Percentiles rank a stretch among this genome's conserved stretches.
Conservation (phyloP, 345 rosid genomes). For the Pugionium dolabratum region DNA sequence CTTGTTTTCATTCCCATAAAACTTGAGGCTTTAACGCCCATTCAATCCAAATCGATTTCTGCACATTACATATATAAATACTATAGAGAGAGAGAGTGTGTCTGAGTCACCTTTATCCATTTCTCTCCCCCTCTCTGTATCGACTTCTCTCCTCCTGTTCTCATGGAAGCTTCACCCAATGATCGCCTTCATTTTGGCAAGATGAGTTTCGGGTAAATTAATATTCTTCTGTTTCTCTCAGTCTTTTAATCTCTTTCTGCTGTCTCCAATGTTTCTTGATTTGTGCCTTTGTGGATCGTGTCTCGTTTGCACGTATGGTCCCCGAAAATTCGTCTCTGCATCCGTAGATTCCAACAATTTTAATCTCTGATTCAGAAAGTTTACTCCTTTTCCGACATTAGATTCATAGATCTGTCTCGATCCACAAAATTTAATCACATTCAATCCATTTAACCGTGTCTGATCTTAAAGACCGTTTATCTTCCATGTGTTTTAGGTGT, state of each 20-base stretch:
- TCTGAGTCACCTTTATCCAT: neutral
- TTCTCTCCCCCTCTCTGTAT: neutral
- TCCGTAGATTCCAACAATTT: constrained; percentile 18
- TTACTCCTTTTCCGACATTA: constrained; percentile 8
- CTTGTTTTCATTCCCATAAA: constrained; percentile 34
- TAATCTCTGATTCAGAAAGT: constrained; percentile 4
- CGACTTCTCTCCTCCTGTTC: constrained; percentile 37
- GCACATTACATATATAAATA: no score
- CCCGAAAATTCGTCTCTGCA: neutral
- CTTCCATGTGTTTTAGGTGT: constrained; percentile 52
- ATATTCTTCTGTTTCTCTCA: constrained; percentile 13
- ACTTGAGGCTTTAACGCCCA: constrained; percentile 21
- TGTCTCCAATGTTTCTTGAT: constrained; percentile 12
- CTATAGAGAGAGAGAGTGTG: neutral
- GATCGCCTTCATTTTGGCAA: constrained; percentile 81
- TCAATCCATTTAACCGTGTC: constrained; percentile 5
- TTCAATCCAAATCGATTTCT: neutral
- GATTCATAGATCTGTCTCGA: constrained; percentile 27
- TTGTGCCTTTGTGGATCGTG: constrained; percentile 3
- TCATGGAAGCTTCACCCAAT: constrained; percentile 74
- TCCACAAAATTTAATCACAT: neutral
- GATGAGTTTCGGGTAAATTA: constrained; percentile 83
- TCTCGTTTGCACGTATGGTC: constrained; percentile 16
- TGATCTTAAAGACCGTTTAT: constrained; percentile 5
- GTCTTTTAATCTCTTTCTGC: neutral